These are phyloP conservation scores for Phialophora tarda DNA, from an alignment of 2,329 filamentous ascomycete species.

Conservation along the genomic window DNA sequence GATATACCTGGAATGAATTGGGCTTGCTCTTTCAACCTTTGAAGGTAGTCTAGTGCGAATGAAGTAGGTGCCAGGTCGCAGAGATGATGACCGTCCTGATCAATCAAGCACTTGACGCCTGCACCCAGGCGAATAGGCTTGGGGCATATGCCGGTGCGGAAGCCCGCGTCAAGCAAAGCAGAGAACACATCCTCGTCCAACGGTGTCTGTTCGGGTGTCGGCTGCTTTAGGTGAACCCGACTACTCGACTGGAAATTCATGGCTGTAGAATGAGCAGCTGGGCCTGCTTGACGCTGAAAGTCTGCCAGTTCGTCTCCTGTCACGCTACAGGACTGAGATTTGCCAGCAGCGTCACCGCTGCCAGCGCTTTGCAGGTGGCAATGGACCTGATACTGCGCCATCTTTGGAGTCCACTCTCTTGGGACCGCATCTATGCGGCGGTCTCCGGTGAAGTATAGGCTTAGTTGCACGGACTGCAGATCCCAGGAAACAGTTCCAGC, in stretches of 20 bases:
- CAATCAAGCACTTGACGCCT: constrained; percentile 21
- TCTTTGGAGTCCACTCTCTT: neutral
- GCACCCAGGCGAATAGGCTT: constrained; percentile 16
- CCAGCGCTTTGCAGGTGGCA: neutral
- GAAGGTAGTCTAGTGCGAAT: constrained; percentile 24
- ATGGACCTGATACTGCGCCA: neutral
- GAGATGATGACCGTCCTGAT: constrained; percentile 9
- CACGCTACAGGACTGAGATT: neutral
- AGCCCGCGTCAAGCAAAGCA: constrained; percentile 26
- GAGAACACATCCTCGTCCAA: constrained; percentile 24
- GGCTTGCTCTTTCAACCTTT: constrained; percentile 24
- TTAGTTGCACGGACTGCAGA: constrained; percentile 12
- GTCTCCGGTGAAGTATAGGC: constrained; percentile 11
- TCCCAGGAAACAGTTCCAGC: neutral
- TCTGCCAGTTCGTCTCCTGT: neutral
- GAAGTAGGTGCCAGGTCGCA: constrained; percentile 25
- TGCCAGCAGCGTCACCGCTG: neutral
- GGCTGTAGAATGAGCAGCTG: neutral
- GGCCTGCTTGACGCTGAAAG: neutral
- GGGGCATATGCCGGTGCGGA: constrained; percentile 29
- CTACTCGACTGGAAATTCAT: neutral
- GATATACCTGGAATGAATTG: constrained; percentile 27
- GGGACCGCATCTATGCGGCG: neutral
- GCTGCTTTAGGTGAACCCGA: constrained; percentile 1
- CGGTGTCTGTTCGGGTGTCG: neutral